Conservation (phyloP, 345 rosid genomes). For the Syzygium oleosum region DNA sequence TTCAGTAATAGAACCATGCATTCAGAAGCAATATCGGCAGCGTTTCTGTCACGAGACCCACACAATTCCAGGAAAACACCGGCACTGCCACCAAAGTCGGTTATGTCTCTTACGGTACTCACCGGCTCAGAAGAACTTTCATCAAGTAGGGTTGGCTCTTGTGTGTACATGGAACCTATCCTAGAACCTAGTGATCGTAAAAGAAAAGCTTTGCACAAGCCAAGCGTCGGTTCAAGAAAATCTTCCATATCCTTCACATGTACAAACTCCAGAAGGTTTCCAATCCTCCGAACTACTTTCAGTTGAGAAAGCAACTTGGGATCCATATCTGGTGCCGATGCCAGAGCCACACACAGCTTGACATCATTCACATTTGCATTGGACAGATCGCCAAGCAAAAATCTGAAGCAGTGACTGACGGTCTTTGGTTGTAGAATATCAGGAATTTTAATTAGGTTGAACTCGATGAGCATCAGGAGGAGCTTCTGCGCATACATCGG, state of each 20-base stretch:
- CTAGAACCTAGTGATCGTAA: slow-evolving; percentile 47
- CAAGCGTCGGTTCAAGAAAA: slow-evolving; percentile 86
- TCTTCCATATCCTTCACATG: slow-evolving; percentile 94
- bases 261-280: slow-evolving; percentile 81
- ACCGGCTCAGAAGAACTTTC: slow-evolving; percentile 36
- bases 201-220: slow-evolving; percentile 75
- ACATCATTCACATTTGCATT: slow-evolving; percentile 85
- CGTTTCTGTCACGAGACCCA: slow-evolving; percentile 29
- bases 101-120: slow-evolving; percentile 58
- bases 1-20: slow-evolving; percentile 63
- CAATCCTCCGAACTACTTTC: slow-evolving; percentile 74
- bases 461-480: slow-evolving; percentile 88
- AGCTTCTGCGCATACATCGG: slow-evolving; percentile 97
- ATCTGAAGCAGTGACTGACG: slow-evolving; percentile 84
- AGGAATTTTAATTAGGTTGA: slow-evolving; percentile 54
- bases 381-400: slow-evolving; percentile 84
- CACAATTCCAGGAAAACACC: slow-evolving; percentile 61
- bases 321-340: slow-evolving; percentile 96
- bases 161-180: slow-evolving; percentile 33
- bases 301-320: slow-evolving; percentile 76
- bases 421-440: slow-evolving; percentile 77
- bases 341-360: slow-evolving; percentile 81
- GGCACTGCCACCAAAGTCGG: slow-evolving; percentile 65
- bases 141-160: slow-evolving; percentile 55
- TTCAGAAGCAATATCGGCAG: slow-evolving; percentile 76